These are phyloP conservation scores for Ormosia semicastrata DNA, from an alignment of 306 rosid species.

Conservation along the genomic window DNA sequence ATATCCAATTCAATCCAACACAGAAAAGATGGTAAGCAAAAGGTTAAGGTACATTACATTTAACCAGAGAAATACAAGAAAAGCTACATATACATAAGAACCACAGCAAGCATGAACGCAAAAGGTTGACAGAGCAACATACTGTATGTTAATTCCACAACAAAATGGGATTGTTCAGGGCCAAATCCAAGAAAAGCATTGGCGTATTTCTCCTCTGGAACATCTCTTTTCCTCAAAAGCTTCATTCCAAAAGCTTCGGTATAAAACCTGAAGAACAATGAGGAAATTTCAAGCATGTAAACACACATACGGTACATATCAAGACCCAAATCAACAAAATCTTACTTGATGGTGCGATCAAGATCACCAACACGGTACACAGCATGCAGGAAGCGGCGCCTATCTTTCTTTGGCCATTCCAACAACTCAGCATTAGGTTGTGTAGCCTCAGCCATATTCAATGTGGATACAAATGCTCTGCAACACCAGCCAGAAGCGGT, in stretches of 20 bases:
- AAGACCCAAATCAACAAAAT: not conserved
- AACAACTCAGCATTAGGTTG: slow-evolving; percentile 61
- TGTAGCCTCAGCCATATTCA: slow-evolving; percentile 75
- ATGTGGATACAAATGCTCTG: slow-evolving; percentile 21
- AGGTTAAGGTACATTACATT: not conserved
- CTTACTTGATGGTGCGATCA: slow-evolving; percentile 90
- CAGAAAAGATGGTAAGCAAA: not conserved
- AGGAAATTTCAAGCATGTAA: not conserved
- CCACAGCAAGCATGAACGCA: not conserved
- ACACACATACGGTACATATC: not conserved
- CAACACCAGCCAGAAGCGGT: slow-evolving; percentile 1
- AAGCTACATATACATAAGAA: not conserved
- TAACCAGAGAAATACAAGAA: not conserved
- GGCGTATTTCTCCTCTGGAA: slow-evolving; percentile 86
- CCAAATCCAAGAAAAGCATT: slow-evolving; percentile 96
- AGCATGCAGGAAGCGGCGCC: slow-evolving; percentile 81
- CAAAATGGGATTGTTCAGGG: slow-evolving; percentile 73
- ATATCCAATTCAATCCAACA: slow-evolving; percentile 25
- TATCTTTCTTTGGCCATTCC: slow-evolving; percentile 90
- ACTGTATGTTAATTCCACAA: slow-evolving; percentile 90
- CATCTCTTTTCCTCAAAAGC: slow-evolving; percentile 76
- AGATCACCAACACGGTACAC: slow-evolving; percentile 99
- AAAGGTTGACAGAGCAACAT: slow-evolving; percentile 34
- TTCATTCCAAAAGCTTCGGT: slow-evolving; percentile 91
- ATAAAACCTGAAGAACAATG: slow-evolving; percentile 59